These are phyloP conservation scores for Fusarium nisikadoi DNA, from an alignment of 2,329 filamentous ascomycete species.

Conservation along the genomic window DNA sequence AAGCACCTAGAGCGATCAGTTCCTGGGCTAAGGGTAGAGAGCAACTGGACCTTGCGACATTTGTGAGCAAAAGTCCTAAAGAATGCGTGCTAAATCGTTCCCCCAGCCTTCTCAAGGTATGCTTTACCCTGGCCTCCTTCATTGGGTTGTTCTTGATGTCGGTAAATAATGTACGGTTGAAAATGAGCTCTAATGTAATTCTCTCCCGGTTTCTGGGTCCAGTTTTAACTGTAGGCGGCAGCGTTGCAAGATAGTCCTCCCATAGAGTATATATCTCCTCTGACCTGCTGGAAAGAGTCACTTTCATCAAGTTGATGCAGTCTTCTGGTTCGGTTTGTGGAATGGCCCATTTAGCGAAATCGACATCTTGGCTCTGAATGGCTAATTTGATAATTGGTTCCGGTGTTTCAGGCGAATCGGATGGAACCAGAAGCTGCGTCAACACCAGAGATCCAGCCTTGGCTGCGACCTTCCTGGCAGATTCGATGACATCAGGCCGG, in stretches of 20 bases:
- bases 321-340: not conserved
- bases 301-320: not conserved
- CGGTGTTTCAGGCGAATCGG: fast-evolving
- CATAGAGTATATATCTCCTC: not conserved
- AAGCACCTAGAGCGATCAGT: not conserved
- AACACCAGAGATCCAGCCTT: not conserved
- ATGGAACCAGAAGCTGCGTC: not conserved
- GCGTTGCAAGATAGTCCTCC: not conserved
- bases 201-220: not conserved
- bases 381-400: not conserved
- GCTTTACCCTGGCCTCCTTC: not conserved
- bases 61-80: not conserved
- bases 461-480: not conserved
- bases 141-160: not conserved
- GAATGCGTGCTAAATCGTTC: not conserved
- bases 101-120: not conserved
- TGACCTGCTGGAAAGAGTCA: not conserved
- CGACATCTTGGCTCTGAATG: not conserved
- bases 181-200: not conserved
- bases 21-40: not conserved
- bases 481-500: not conserved
- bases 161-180: not conserved
- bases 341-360: not conserved
- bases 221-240: not conserved
- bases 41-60: not conserved